Conservation (phyloP, 2,329 filamentous ascomycete species). For the Phoma herbarum region DNA sequence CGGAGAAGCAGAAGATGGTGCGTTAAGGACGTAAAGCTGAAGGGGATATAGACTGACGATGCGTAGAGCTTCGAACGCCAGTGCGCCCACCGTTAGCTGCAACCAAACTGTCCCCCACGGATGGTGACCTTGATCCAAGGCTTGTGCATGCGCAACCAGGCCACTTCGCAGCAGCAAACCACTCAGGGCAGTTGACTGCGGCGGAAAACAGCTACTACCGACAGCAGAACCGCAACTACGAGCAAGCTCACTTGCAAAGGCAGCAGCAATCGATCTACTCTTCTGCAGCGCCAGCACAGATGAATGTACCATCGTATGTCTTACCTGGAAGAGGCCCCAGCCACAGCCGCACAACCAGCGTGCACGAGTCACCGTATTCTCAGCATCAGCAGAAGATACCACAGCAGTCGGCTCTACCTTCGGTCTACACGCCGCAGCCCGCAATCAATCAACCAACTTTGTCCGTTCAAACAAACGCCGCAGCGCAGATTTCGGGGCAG, state of each 20-base stretch:
- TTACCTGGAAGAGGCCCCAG: not conserved
- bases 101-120: not conserved
- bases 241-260: not conserved
- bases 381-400: not conserved
- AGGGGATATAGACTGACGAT: not conserved
- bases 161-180: constrained; percentile 5
- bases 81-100: not conserved
- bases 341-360: not conserved
- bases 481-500: not conserved
- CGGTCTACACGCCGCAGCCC: not conserved
- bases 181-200: constrained; percentile 7
- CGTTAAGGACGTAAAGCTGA: not conserved
- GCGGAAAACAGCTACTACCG: constrained; percentile 22
- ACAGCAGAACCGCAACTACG: constrained; percentile 4
- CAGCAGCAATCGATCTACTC: not conserved
- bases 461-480: not conserved
- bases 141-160: constrained; percentile 24
- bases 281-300: not conserved
- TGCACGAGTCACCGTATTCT: not conserved
- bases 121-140: constrained; percentile 22
- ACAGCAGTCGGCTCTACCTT: not conserved
- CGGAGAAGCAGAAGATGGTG: constrained; percentile 5
- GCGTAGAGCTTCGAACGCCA: not conserved
- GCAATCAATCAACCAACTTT: not conserved
- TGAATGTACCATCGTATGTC: not conserved